Conservation (phyloP, 768 basidiomycete genomes). For the Boletus insuetus region DNA sequence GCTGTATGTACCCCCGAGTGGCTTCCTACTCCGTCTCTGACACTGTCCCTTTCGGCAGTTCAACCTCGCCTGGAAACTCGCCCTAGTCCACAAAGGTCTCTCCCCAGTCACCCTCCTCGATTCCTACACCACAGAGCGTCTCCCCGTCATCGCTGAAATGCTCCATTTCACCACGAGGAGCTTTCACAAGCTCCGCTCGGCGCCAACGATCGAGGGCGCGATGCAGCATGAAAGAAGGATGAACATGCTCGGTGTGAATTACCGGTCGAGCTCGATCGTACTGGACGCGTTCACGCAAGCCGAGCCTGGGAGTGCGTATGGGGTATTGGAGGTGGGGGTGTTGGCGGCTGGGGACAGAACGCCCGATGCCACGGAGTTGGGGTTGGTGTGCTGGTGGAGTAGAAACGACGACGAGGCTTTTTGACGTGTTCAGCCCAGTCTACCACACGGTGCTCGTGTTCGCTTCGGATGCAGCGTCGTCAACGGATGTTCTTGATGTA, state of each 20-base stretch:
- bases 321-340: conserved; percentile 19
- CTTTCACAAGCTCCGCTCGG: background rate
- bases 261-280: conserved; percentile 34
- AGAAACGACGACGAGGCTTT: conserved; percentile 12
- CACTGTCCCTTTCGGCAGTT: conserved; percentile 20
- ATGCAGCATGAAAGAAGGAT: conserved; percentile 5
- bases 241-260: conserved; percentile 35
- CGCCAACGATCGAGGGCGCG: background rate
- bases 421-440: conserved; percentile 20
- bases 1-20: conserved; percentile 28
- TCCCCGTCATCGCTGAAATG: conserved; percentile 46
- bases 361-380: conserved; percentile 40
- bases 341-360: conserved; percentile 44
- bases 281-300: conserved; percentile 33
- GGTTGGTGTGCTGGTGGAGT: conserved; percentile 17
- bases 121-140: conserved; percentile 42
- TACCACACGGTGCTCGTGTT: conserved; percentile 35
- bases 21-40: background rate
- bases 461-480: background rate
- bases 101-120: conserved; percentile 37
- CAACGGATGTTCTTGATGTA: conserved; percentile 5
- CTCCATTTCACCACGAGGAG: conserved; percentile 37
- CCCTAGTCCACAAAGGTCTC: conserved; percentile 38
- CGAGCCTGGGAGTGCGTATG: conserved; percentile 11
- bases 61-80: conserved; percentile 46